Evolutionary conservation across 208 protist species (phyloP).

Genomic region (Trypanosoma vivax): DNA sequence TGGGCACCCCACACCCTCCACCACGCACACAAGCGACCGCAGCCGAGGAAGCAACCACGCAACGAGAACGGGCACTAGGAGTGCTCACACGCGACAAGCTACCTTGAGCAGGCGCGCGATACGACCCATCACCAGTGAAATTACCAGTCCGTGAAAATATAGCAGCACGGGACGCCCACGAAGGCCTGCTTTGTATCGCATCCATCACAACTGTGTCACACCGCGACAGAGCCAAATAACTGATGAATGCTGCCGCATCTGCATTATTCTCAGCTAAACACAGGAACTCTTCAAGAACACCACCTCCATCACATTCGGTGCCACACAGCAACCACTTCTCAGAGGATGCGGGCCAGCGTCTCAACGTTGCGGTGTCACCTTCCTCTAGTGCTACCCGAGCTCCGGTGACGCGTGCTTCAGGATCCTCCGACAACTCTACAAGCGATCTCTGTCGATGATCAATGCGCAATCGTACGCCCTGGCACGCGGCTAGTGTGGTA

Average conservation of each 20-base stretch:
- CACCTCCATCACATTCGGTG: neutral
- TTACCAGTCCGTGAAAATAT: neutral
- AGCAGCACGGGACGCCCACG: neutral
- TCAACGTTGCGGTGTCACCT: neutral
- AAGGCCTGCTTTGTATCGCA: neutral
- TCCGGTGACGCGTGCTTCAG: neutral
- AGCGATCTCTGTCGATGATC: slow-evolving; percentile 7
- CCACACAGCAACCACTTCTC: slow-evolving; percentile 11
- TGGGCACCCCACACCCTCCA: no score
- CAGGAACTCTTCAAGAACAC: slow-evolving; percentile 1
- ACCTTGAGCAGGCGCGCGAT: neutral
- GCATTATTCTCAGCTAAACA: neutral
- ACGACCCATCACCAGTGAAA: neutral
- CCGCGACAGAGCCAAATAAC: slow-evolving; percentile 9
- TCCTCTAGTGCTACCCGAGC: neutral
- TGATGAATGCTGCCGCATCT: slow-evolving; percentile 4
- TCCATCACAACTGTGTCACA: slow-evolving; percentile 8
- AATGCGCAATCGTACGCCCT: slow-evolving; percentile 11
- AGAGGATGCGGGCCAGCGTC: neutral
- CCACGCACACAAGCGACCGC: no score
- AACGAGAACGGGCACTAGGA: no score
- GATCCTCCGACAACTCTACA: slow-evolving; percentile 19
- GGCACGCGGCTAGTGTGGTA: slow-evolving; percentile 2
- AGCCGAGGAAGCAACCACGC: no score
- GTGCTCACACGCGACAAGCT: no score